Evolutionary conservation across 2,329 filamentous ascomycete species (phyloP).

Genomic region (Neurospora sp.): DNA sequence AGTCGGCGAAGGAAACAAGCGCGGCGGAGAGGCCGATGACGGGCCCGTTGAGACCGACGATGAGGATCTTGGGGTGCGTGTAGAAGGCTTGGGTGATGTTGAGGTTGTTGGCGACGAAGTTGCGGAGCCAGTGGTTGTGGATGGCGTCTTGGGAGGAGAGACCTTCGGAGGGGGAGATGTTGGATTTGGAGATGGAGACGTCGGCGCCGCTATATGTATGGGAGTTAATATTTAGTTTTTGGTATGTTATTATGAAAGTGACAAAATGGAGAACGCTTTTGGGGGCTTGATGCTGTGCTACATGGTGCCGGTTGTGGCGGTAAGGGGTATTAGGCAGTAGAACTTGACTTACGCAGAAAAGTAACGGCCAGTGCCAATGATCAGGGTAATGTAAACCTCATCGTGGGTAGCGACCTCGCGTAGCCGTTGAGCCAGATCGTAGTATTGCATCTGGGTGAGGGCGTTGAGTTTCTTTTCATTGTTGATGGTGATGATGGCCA

Average conservation of each 20-base stretch:
- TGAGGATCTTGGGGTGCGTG: slow-evolving; percentile 85
- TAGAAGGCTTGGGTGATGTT: slow-evolving; percentile 86
- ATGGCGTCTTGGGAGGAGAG: slow-evolving; percentile 20
- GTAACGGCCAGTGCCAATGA: slow-evolving; percentile 71
- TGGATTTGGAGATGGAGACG: slow-evolving; percentile 42
- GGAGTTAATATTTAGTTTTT: not conserved
- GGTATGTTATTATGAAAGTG: not conserved
- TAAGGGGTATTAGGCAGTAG: not conserved
- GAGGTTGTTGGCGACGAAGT: slow-evolving; percentile 77
- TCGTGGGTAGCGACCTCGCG: slow-evolving; percentile 68
- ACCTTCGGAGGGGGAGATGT: slow-evolving; percentile 25
- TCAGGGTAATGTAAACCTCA: slow-evolving; percentile 73
- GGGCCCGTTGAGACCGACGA: slow-evolving; percentile 85
- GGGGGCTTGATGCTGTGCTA: not conserved
- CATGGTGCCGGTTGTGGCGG: not conserved
- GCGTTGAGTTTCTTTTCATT: slow-evolving; percentile 83
- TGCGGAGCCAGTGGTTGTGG: slow-evolving; percentile 49
- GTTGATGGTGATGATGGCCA: slow-evolving; percentile 81
- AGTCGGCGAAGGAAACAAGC: slow-evolving; percentile 74
- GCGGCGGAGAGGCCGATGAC: slow-evolving; percentile 82
- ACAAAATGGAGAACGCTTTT: not conserved
- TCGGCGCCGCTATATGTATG: slow-evolving; percentile 55
- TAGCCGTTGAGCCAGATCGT: slow-evolving; percentile 60
- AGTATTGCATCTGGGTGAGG: slow-evolving; percentile 63
- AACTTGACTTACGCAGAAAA: slow-evolving; percentile 71